Percentiles rank a stretch among this genome's conserved stretches.
These are phyloP conservation scores for Ceriops decandra DNA, from an alignment of 345 rosid species.

Conservation along the genomic window DNA sequence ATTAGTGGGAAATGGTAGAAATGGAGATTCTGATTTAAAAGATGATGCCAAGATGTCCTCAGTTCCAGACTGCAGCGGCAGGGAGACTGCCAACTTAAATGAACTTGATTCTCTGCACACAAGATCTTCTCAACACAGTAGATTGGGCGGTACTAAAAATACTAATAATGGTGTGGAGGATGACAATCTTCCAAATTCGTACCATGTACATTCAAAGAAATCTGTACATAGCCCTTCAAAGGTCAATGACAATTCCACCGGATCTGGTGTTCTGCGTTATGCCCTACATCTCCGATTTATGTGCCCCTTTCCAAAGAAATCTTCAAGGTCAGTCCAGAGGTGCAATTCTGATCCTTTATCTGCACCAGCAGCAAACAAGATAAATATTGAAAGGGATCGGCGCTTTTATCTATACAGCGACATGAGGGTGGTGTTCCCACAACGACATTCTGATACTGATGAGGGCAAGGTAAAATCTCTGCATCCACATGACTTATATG, in stretches of 20 bases:
- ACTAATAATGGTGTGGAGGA: slow-evolving; percentile 1
- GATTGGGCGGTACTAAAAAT: not conserved
- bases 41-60: slow-evolving; percentile 12
- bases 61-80: slow-evolving; percentile 1
- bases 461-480: slow-evolving; percentile 85
- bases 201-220: not conserved
- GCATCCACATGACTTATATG: not conserved
- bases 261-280: slow-evolving; percentile 24
- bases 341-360: slow-evolving; percentile 26
- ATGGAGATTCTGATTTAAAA: slow-evolving; percentile 4
- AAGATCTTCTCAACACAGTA: not conserved
- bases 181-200: slow-evolving; percentile 16
- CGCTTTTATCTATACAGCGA: slow-evolving; percentile 81
- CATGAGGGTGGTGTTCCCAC: slow-evolving; percentile 87
- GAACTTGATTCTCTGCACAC: slow-evolving; percentile 4
- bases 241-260: slow-evolving; percentile 10
- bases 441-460: slow-evolving; percentile 91
- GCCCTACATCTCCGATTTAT: slow-evolving; percentile 27
- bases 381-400: slow-evolving; percentile 39
- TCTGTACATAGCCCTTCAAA: slow-evolving; percentile 18
- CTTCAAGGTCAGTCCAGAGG: slow-evolving; percentile 18
- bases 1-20: slow-evolving; percentile 1
- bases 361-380: slow-evolving; percentile 13
- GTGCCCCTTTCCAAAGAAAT: slow-evolving; percentile 15
- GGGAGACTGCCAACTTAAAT: not conserved